phyloP scores from a whole-genome alignment of 495 filamentous ascomycete species.

The Apodospora peruviana region DNA sequence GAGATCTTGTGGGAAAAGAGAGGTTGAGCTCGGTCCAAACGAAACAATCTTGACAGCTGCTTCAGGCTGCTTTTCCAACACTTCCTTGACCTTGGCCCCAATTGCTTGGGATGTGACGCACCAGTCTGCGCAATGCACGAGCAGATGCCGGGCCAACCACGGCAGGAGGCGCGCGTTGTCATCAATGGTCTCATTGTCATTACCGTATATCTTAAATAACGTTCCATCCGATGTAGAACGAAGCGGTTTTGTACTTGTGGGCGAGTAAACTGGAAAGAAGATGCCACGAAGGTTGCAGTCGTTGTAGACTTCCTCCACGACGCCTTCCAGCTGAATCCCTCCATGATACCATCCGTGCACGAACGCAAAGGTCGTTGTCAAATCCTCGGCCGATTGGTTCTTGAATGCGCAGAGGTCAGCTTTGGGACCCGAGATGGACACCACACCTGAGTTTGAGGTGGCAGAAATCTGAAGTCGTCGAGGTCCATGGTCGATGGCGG shows the following conservation, averaged over 20 bases:
- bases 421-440: background rate
- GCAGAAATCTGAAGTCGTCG: background rate
- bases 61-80: background rate
- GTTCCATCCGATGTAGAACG: no score
- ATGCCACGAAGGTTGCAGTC: conserved; percentile 1
- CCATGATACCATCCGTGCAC: conserved; percentile 19
- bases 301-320: conserved; percentile 8
- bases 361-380: conserved; percentile 1
- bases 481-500: background rate
- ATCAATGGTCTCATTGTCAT: no score
- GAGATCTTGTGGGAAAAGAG: background rate
- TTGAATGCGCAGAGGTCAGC: background rate
- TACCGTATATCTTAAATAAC: no score
- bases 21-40: background rate
- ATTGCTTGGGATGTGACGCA: background rate
- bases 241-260: background rate
- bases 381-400: background rate
- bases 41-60: background rate
- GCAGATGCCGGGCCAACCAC: background rate
- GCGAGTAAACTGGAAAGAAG: background rate
- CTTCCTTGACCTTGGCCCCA: background rate
- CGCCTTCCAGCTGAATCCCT: conserved; percentile 2
- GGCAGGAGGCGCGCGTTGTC: no score
- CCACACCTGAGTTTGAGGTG: background rate
- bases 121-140: background rate